Base-by-base conservation (phyloP, 2,329 filamentous ascomycete genomes). In the Stachybotrys chartarum region DNA sequence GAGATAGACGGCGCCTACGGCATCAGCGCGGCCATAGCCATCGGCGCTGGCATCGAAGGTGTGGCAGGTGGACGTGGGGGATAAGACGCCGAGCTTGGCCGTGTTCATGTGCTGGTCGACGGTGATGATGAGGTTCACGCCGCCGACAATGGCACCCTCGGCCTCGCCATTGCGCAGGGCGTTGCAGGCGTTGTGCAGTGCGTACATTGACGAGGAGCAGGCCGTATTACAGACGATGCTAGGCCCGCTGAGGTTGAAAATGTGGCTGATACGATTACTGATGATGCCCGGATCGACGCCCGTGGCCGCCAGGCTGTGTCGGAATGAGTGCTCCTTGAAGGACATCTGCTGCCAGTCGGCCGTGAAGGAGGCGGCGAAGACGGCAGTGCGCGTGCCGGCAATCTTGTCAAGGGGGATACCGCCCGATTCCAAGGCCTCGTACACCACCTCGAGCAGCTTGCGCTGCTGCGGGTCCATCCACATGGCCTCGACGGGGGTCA, bases 401-500 rank as follows among this genome's bases (percentile, higher is more conserved):
- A 53, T 52, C 3, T 55, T 18, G 1, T 68, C 62, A 11, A 71
- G 53, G 1, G 63, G 54, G 1, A 67, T 30, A 24, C 71, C 70
- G 1, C 62, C 66, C 5, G 61, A 63, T 39, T 68, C 69, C 2
- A 81, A 57, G 1, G 71, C 68, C 55, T 75, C 72, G 50, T 69
- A 73, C 11, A 62, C 62, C 0, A 72, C 67, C 52, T 75, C 69
- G 8, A 72, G 64, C 35, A 71, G 60, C 56, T 68, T 66, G 2
- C 72, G 63, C 54, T 73, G 70, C 55, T 74, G 72, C 1, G 72
- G 73, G 45, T 75, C 73, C 53, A 73, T 63, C 45, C 60, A 63
- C 49, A 63, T 60, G 18, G 68, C 68, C 55, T 75, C 72, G 30
- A 66, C 57, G 3, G 65, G 63, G 1, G 61, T 66, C 45, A 74